Conservation (phyloP, 2,329 filamentous ascomycete genomes). For the Ascochyta fabae region DNA sequence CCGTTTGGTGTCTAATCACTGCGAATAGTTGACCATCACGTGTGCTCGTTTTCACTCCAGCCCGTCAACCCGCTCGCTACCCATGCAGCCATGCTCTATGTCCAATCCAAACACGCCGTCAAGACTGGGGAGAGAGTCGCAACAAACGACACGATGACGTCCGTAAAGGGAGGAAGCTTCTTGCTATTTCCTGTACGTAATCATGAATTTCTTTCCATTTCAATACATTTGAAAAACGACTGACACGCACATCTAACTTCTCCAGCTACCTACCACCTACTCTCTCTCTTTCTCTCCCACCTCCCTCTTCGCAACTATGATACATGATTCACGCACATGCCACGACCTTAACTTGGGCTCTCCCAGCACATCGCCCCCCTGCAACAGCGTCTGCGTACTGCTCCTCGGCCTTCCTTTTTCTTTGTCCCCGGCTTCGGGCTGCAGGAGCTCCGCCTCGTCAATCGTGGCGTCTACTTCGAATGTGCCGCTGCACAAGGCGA, state of each 20-base stretch:
- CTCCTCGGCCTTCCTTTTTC: slow-evolving; percentile 29
- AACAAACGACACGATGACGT: too few relatives aligned
- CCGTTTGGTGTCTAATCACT: too few relatives aligned
- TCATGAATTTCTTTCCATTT: neutral
- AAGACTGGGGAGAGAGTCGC: too few relatives aligned
- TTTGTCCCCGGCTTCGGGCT: slow-evolving; percentile 22
- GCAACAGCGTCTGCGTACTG: slow-evolving; percentile 34
- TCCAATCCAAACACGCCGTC: too few relatives aligned
- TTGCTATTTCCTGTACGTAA: too few relatives aligned
- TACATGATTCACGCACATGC: slow-evolving; percentile 55
- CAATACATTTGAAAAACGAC: neutral
- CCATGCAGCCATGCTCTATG: too few relatives aligned
- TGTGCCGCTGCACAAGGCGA: slow-evolving; percentile 77
- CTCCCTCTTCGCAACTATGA: slow-evolving; percentile 47
- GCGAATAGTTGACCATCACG: too few relatives aligned
- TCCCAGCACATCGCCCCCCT: slow-evolving; percentile 37
- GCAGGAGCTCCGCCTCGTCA: slow-evolving; percentile 73
- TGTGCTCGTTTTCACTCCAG: too few relatives aligned
- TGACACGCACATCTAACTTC: neutral
- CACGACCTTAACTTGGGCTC: slow-evolving; percentile 53
- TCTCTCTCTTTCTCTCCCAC: neutral
- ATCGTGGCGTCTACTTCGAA: slow-evolving; percentile 83
- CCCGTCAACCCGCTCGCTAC: too few relatives aligned
- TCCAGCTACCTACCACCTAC: neutral
- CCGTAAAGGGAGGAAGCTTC: too few relatives aligned